Evolutionary conservation across 2,329 filamentous ascomycete species (phyloP), one percentile per base, ranked within the genome.

Genomic region (Metarhizium anisopliae): DNA sequence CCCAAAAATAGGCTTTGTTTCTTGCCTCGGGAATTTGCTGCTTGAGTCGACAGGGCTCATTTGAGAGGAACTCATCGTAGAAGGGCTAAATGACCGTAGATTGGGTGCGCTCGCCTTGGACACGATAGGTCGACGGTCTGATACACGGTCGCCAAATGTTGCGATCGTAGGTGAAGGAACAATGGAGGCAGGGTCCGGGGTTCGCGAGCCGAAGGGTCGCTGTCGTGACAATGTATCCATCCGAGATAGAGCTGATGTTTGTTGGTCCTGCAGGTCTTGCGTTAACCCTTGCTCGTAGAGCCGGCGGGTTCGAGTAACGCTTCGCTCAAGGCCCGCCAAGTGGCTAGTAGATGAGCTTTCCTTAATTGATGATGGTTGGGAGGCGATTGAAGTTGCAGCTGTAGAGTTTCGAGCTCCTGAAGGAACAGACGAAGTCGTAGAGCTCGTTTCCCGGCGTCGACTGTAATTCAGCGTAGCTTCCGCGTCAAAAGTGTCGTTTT

Each of bases 211-310:
- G 52, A 70, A 63, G 14, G 75, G 75, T 16, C 83, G 78, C 60
- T 86, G 84, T 56, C 85, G 82, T 30, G 84, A 84, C 52, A 95
- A 74, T 0, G 85, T 91, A 63, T 96, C 92, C 47, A 96, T 80
- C 45, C 90, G 82, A n/a, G 83, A 85, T 60, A 94, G 71, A 0
- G 89, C 83, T 2, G 88, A 89, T 3, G 81, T 80, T 65, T 93
- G 90, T 61, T 94, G 87, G 55, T 92, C 89, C 52, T 92, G 86
- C 13, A 89, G 77, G 59, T 94, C 86, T 63, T 92, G 86, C 52
- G 85, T 87, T 16, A 95, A 75, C 0, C 87, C 87, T 60, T 90
- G 89, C 59, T 95, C 92, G 64, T 96, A 96, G 1, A 96, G 75
- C 49, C 90, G 80, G 53, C 87, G 82, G 2, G 82, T 81, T 60